Base-by-base conservation (phyloP, 164 flowering plant species). In the Sextonia rubra region DNA sequence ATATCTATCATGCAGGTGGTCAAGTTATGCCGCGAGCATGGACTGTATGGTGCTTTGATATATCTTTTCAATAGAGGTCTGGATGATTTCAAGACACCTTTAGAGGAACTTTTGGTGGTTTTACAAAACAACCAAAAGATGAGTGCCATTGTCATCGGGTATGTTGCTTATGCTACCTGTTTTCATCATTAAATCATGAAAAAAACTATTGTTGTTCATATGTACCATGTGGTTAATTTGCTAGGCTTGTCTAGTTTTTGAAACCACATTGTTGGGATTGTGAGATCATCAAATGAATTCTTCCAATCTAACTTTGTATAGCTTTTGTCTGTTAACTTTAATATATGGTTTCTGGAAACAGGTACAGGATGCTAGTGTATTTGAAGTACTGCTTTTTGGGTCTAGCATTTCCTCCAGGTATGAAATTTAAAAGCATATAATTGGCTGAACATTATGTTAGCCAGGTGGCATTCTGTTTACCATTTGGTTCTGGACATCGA, bases 321-420 rank as follows among this genome's bases (percentile, higher is more conserved):
- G n/a, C 17, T 15, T 52, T 20, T 52, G n/a, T 15, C 17, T 52
- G 17, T 52, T 52, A 27, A 14, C 15, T 63, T 56, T 12, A 5
- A 48, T 69, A n/a, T 69, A 12, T 78, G 76, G 48, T 62, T 75
- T 47, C 66, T 80, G 66, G 71, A 69, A 74, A 80, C 94, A 95
- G 99, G 84, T 95, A 93, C 80, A 83, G 90, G 83, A 87, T 91
- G 85, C 99, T 95, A 76, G 93, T 95, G 77, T 95, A 95, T 83
- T 82, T 95, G 73, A 95, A 95, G 84, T 93, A 95, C 74, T 93
- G 99, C 87, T 95, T 95, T 70, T 78, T 84, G n/a, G 99, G 99
- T 69, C 90, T 87, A 77, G 91, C 99, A 70, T 95, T 95, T 77
- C 99, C 99, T 74, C 99, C 99, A 86, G 99, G 99, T 79, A 73